Evolutionary conservation across 208 protist species (phyloP).

Genomic region (Vickermania spadyakhi): DNA sequence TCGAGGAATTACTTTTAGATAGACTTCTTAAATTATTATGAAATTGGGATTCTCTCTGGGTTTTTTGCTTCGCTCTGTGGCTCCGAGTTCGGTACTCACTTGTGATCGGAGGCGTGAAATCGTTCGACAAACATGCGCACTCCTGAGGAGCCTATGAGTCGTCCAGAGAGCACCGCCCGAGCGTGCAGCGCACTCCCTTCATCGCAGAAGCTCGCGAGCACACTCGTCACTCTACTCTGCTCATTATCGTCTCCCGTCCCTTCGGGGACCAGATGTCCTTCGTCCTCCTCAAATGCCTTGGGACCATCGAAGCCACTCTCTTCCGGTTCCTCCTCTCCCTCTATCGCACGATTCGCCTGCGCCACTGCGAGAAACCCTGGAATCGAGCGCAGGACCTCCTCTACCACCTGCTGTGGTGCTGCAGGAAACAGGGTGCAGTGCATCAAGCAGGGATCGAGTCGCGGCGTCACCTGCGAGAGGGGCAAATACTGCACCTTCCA

Average conservation of each 20-base stretch:
- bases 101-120: too few relatives aligned
- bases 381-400: conserved; percentile 43
- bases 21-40: too few relatives aligned
- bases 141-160: conserved; percentile 59
- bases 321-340: not conserved
- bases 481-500: conserved; percentile 76
- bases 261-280: too few relatives aligned
- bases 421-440: conserved; percentile 48
- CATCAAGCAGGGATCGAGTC: conserved; percentile 54
- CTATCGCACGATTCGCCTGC: too few relatives aligned
- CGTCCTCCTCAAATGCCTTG: conserved; percentile 4
- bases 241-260: conserved; percentile 3
- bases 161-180: conserved; percentile 68
- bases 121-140: conserved; percentile 75
- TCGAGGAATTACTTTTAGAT: too few relatives aligned
- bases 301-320: not conserved
- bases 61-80: too few relatives aligned
- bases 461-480: conserved; percentile 15
- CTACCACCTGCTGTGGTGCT: conserved; percentile 26
- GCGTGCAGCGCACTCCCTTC: conserved; percentile 77
- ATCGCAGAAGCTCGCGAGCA: conserved; percentile 67
- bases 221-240: not conserved
- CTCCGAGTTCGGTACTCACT: too few relatives aligned
- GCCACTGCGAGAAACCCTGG: conserved; percentile 59
- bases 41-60: too few relatives aligned